phyloP scores from a whole-genome alignment of 768 basidiomycete genomes.

The Suillus tomentosus region DNA sequence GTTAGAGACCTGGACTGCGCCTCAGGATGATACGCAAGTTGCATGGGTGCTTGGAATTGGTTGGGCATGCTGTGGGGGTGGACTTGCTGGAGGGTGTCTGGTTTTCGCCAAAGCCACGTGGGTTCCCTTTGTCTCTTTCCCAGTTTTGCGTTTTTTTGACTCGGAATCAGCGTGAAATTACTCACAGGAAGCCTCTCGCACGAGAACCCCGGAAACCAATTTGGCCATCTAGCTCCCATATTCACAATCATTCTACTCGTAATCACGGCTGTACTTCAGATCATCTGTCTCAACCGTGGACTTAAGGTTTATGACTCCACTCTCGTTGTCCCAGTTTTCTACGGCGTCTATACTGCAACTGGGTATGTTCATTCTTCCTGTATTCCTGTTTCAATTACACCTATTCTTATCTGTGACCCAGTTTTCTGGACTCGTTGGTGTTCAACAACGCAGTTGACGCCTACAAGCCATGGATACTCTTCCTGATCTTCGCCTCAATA shows the following conservation, averaged over 20 bases:
- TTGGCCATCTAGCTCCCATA: slow-evolving; percentile 79
- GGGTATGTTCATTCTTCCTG: slow-evolving; percentile 51
- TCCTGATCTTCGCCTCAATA: slow-evolving; percentile 87
- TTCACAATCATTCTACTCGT: slow-evolving; percentile 66
- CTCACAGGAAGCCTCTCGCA: slow-evolving; percentile 77
- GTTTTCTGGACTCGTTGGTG: slow-evolving; percentile 65
- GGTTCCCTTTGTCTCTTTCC: slow-evolving; percentile 14
- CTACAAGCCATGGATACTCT: slow-evolving; percentile 87
- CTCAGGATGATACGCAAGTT: slow-evolving; percentile 81
- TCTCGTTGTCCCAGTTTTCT: slow-evolving; percentile 92
- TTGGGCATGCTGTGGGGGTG: slow-evolving; percentile 93
- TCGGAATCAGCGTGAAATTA: slow-evolving; percentile 64
- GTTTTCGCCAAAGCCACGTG: slow-evolving; percentile 69
- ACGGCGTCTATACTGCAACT: slow-evolving; percentile 85
- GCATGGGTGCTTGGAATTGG: slow-evolving; percentile 92
- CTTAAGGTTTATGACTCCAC: slow-evolving; percentile 90
- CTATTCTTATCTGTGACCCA: slow-evolving; percentile 23
- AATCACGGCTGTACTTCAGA: slow-evolving; percentile 83
- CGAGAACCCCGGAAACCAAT: slow-evolving; percentile 83
- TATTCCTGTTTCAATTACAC: background rate
- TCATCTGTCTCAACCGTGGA: slow-evolving; percentile 88
- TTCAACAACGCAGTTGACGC: slow-evolving; percentile 87
- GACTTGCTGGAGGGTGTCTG: slow-evolving; percentile 84
- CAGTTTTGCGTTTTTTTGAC: slow-evolving; percentile 14
- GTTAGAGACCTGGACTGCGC: slow-evolving; percentile 74